Percentiles rank a stretch among this genome's conserved stretches.
Evolutionary conservation across 2,329 filamentous ascomycete species (phyloP).

Genomic region (Sporothrix pseudoabietina): DNA sequence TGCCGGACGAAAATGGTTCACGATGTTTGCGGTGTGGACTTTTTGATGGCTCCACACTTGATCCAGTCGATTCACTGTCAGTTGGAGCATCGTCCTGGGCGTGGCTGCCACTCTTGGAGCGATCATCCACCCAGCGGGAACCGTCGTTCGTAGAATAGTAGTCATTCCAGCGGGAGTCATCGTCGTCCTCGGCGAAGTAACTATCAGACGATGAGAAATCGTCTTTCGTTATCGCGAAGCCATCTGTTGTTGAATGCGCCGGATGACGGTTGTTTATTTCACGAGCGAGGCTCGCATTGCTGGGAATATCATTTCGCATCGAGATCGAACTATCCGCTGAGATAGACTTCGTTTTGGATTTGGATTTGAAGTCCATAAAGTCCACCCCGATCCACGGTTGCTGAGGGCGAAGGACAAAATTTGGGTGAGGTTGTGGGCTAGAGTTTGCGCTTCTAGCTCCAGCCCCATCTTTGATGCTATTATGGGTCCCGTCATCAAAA

Average conservation of each 20-base stretch:
- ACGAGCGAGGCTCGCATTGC: no score
- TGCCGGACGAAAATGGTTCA: background rate
- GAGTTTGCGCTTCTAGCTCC: background rate
- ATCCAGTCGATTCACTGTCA: no score
- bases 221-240: no score
- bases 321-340: background rate
- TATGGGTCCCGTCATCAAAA: background rate
- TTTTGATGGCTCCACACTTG: background rate
- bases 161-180: background rate
- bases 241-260: background rate
- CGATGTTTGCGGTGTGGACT: background rate
- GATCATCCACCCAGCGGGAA: no score
- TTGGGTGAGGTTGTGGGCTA: background rate
- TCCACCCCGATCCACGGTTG: background rate
- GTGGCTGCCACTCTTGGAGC: no score
- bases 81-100: no score
- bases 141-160: no score
- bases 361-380: background rate
- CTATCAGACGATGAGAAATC: no score
- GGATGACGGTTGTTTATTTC: background rate
- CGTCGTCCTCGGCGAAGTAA: no score
- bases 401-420: background rate
- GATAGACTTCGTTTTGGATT: background rate
- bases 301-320: background rate
- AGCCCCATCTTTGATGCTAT: background rate